Conservation (phyloP, 371 early-diverging fungal genomes). For the Fennellomyces sp. region DNA sequence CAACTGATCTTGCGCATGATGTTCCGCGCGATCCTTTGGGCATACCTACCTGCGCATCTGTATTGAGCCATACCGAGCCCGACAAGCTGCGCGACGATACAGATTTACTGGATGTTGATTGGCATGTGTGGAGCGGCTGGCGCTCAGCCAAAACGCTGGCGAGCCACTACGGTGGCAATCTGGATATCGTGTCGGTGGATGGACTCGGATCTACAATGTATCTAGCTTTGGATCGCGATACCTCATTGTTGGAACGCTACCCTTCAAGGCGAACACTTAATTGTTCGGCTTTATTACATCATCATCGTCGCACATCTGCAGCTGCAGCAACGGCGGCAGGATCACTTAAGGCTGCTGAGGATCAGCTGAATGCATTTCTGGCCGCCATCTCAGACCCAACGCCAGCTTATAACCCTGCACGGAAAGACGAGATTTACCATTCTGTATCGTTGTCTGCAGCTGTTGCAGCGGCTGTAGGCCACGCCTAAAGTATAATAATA, state of each 20-base stretch:
- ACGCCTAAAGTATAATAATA: no score
- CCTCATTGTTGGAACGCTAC: constrained; percentile 54
- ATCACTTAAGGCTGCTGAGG: constrained; percentile 26
- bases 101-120: constrained; percentile 19
- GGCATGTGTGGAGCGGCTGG: constrained; percentile 35
- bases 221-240: constrained; percentile 68
- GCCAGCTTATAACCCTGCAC: constrained; percentile 16
- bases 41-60: constrained; percentile 45
- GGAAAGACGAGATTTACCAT: constrained; percentile 26
- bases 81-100: constrained; percentile 32
- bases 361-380: constrained; percentile 37
- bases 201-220: constrained; percentile 78
- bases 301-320: constrained; percentile 35
- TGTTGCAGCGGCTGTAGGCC: constrained; percentile 43
- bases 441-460: constrained; percentile 38
- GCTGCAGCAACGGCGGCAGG: constrained; percentile 11
- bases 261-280: constrained; percentile 28
- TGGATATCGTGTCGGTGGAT: constrained; percentile 72
- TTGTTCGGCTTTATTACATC: constrained; percentile 33
- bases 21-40: constrained; percentile 45
- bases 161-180: constrained; percentile 77
- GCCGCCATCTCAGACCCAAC: constrained; percentile 23
- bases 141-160: constrained; percentile 47
- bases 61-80: constrained; percentile 52
- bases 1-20: constrained; percentile 11